Conservation (phyloP, 2,329 filamentous ascomycete species). For the Sphaerulina musiva region DNA sequence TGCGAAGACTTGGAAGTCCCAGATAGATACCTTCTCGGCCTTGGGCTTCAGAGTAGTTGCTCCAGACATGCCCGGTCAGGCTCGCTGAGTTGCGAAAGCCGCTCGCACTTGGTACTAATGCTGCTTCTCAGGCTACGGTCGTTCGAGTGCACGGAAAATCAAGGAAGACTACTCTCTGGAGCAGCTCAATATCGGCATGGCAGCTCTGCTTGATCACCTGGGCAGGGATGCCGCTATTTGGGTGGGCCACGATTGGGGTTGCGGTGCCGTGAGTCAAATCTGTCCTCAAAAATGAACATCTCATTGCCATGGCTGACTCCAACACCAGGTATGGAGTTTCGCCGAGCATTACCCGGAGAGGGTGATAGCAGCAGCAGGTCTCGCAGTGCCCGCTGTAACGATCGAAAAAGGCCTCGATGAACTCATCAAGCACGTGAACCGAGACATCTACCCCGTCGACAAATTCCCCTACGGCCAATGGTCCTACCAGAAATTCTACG, state of each 20-base stretch:
- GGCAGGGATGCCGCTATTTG: constrained; percentile 41
- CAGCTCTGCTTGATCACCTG: constrained; percentile 38
- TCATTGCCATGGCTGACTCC: not conserved
- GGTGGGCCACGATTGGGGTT: constrained; percentile 45
- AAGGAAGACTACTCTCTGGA: constrained; percentile 32
- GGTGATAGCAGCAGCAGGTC: constrained; percentile 27
- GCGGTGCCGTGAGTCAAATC: constrained; percentile 21
- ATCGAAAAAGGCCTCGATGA: constrained; percentile 39
- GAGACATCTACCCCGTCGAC: constrained; percentile 42
- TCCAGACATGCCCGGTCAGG: constrained; percentile 31
- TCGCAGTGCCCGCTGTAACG: constrained; percentile 39
- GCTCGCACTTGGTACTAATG: not conserved
- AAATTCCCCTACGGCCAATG: constrained; percentile 38
- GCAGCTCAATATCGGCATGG: constrained; percentile 27
- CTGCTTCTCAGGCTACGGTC: constrained; percentile 28
- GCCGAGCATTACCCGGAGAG: constrained; percentile 29
- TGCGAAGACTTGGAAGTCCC: constrained; percentile 34
- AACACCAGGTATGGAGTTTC: constrained; percentile 20
- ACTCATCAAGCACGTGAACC: constrained; percentile 36
- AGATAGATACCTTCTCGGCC: constrained; percentile 30
- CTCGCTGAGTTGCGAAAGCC: not conserved
- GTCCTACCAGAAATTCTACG: constrained; percentile 34
- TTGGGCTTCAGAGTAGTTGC: constrained; percentile 27
- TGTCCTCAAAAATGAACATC: not conserved
- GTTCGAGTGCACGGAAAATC: constrained; percentile 28